Evolutionary conservation across 345 rosid species (phyloP).

Genomic region (Brassica napus): Da-Ae NC_063435.1:13575001-13575500

Average conservation of each 20-base stretch:
- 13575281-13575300: slow-evolving; percentile 40
- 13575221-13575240: slow-evolving; percentile 56
- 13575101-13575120: slow-evolving; percentile 58
- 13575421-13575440: slow-evolving; percentile 80
- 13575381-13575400: slow-evolving; percentile 80
- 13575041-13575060: slow-evolving; percentile 14
- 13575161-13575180: slow-evolving; percentile 79
- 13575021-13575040: neutral
- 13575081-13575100: slow-evolving; percentile 11
- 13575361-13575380: slow-evolving; percentile 48
- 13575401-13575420: slow-evolving; percentile 76
- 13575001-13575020: slow-evolving; percentile 18
- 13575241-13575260: slow-evolving; percentile 25
- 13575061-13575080: slow-evolving; percentile 29
- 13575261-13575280: slow-evolving; percentile 30
- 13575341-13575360: slow-evolving; percentile 43
- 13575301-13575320: slow-evolving; percentile 53
- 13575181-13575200: slow-evolving; percentile 79
- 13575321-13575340: slow-evolving; percentile 62
- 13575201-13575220: slow-evolving; percentile 68
- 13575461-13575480: slow-evolving; percentile 11
- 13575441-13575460: slow-evolving; percentile 81
- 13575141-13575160: slow-evolving; percentile 77
- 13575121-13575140: slow-evolving; percentile 67
- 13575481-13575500: neutral